Evolutionary conservation across 176 grass and related monocot species (phyloP).

Genomic region (Hordeum marinum): DNA sequence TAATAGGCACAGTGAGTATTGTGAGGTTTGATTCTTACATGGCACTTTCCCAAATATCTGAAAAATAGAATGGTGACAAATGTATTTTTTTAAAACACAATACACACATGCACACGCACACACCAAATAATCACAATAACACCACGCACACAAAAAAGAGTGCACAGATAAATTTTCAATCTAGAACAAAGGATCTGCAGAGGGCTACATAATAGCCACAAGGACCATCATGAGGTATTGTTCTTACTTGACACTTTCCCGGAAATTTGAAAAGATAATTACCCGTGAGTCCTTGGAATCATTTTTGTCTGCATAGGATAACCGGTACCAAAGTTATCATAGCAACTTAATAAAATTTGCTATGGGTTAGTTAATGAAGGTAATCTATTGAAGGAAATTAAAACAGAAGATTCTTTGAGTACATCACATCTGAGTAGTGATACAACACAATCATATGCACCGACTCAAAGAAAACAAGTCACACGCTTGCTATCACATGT

Average conservation of each 20-base stretch:
- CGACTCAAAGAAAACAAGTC: constrained; percentile 10
- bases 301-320: constrained; percentile 41
- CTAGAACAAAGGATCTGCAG: neutral
- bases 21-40: neutral
- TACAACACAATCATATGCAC: neutral
- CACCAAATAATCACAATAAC: neutral
- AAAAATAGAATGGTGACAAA: neutral
- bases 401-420: constrained; percentile 7
- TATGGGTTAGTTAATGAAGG: neutral
- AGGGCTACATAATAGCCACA: constrained; percentile 5
- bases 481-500: neutral
- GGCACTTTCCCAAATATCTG: neutral
- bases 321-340: constrained; percentile 5
- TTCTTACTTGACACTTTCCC: constrained; percentile 86
- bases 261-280: constrained; percentile 88
- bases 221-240: neutral
- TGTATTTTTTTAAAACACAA: neutral
- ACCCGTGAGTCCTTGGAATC: constrained; percentile 64
- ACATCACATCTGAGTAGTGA: constrained; percentile 15
- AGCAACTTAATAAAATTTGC: constrained; percentile 21
- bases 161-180: neutral
- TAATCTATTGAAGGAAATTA: neutral
- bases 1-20: neutral
- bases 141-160: neutral
- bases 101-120: neutral